Evolutionary conservation across 31 red algal species (phyloP), one percentile per base, ranked within the genome.

Genomic region (Asparagopsis taxiformis): DNA sequence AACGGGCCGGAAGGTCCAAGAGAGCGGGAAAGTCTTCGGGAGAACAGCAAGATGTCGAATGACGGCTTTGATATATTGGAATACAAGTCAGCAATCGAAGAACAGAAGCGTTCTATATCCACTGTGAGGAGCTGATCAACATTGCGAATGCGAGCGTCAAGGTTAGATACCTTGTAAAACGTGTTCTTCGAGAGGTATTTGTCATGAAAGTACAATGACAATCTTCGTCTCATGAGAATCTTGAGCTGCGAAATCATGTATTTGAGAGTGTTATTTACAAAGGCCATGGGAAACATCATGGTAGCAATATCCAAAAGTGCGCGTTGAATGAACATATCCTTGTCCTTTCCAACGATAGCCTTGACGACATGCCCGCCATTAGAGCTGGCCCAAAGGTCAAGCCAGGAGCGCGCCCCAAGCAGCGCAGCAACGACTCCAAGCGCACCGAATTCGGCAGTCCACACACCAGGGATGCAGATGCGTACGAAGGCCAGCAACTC

Each of bases 331-430:
- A 99, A 99, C 48, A 54, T 74, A 29, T 85, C 44, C 25, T 74
- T 51, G 70, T 99, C 84, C 7, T 85, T 65, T 0, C 77, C 91
- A 6, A 99, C 96, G 56, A 99, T 99, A 28, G 96, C 96, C 69
- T 94, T 94, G 59, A 99, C 96, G 59, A 99, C 88, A 59, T 92
- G 88, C 6, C 96, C 96, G 44, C 90, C 96, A 63, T 99, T 99
- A 56, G 93, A 89, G 25, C 75, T 90, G 3, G 77, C 78, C 96
- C 96, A 99, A 38, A 99, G 65, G 59, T 99, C 96, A 3, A 94
- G 50, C 58, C 74, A 93, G 31, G 74, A 91, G 50, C 96, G 72
- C 1, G 78, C 83, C 32, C 60, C 86, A 21, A 99, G 74, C 23
- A 93, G 70, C 56, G 28, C 46, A 1, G 81, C 91, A 24, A 99